Evolutionary conservation across 164 flowering plant species (phyloP).

Genomic region (Aristolochia californica): DNA sequence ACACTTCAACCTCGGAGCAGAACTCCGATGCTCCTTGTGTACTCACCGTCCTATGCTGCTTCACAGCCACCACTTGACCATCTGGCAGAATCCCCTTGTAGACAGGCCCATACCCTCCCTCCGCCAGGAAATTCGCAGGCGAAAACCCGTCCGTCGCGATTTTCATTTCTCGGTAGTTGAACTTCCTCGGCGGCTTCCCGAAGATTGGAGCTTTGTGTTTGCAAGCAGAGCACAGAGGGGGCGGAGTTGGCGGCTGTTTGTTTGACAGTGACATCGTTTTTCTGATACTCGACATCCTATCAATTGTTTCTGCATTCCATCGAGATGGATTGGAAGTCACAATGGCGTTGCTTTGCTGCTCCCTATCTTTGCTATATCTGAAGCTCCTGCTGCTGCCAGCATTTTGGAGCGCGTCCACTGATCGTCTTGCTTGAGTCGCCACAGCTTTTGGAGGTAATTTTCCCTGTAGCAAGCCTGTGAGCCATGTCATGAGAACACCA

Average conservation of each 20-base stretch:
- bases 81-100: conserved; percentile 28
- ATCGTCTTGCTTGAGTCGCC: no score
- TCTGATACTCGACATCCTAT: conserved; percentile 24
- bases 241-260: conserved; percentile 24
- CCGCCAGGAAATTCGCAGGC: conserved; percentile 26
- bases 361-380: background rate
- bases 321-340: background rate
- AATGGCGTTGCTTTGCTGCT: background rate
- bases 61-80: conserved; percentile 40
- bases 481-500: no score
- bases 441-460: no score
- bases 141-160: conserved; percentile 32
- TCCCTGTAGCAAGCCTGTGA: no score
- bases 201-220: conserved; percentile 27
- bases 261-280: conserved; percentile 23
- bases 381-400: no score
- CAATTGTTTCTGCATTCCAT: background rate
- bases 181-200: conserved; percentile 28
- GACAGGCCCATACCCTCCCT: conserved; percentile 38
- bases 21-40: conserved; percentile 37
- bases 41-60: conserved; percentile 26
- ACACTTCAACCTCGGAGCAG: conserved; percentile 31
- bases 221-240: conserved; percentile 33
- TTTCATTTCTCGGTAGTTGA: conserved; percentile 27
- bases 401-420: no score